These are phyloP conservation scores for Rubroshorea leprosula DNA, from an alignment of 345 rosid species.

Conservation along the genomic window DNA sequence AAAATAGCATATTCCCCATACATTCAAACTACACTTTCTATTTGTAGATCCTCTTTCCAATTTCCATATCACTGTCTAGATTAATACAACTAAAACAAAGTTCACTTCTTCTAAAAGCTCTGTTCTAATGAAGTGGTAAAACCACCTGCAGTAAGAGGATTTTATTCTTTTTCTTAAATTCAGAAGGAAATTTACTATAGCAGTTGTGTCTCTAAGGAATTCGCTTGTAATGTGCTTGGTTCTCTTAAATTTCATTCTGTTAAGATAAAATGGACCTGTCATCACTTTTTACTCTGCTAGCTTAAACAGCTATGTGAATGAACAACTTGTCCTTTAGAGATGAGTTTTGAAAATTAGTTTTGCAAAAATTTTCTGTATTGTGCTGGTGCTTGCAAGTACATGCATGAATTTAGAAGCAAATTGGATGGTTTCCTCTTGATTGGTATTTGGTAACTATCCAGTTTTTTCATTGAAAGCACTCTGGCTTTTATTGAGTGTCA, in stretches of 20 bases:
- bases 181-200: background rate
- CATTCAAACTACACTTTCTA: background rate
- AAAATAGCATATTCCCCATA: background rate
- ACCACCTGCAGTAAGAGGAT: background rate
- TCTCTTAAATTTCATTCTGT: background rate
- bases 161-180: background rate
- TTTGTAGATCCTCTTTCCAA: background rate
- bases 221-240: background rate
- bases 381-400: too few species aligned
- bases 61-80: background rate
- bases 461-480: too few species aligned
- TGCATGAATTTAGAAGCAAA: too few species aligned
- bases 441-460: too few species aligned
- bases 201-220: background rate
- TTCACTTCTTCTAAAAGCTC: background rate
- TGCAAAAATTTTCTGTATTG: too few species aligned
- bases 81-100: too few species aligned
- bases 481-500: too few species aligned
- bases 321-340: too few species aligned
- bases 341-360: too few species aligned
- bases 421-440: too few species aligned
- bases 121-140: background rate
- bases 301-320: too few species aligned
- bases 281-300: background rate
- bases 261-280: background rate